These are phyloP conservation scores for Phtheirospermum japonicum DNA, from an alignment of 257 asterid species.

Conservation along the genomic window DNA sequence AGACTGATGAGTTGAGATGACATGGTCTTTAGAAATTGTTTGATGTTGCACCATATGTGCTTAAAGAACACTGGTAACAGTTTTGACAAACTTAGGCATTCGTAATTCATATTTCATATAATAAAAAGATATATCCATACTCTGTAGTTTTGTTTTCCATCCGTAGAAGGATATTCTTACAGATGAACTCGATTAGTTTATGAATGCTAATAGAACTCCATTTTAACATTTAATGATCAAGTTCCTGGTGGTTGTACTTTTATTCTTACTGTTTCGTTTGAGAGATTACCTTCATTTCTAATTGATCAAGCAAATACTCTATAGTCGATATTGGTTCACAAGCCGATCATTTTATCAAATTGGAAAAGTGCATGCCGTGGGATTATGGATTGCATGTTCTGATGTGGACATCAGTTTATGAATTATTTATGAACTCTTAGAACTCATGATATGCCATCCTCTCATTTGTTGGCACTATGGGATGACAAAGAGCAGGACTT, in stretches of 20 bases:
- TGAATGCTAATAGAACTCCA: conserved; percentile 11
- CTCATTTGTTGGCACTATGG: conserved; percentile 16
- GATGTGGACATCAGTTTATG: conserved; percentile 12
- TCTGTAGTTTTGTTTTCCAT: conserved; percentile 12
- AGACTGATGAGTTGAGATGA: conserved; percentile 1
- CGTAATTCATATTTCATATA: conserved; percentile 5
- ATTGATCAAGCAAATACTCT: conserved; percentile 27
- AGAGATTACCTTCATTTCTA: conserved; percentile 18
- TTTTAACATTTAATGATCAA: conserved; percentile 18
- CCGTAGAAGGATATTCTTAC: conserved; percentile 14
- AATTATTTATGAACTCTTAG: not conserved
- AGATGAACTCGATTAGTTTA: conserved; percentile 9
- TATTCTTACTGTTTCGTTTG: conserved; percentile 7
- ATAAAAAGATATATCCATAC: conserved; percentile 4
- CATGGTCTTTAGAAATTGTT: conserved; percentile 15
- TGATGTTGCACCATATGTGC: conserved; percentile 16
- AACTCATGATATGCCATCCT: conserved; percentile 19
- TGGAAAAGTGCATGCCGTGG: conserved; percentile 18
- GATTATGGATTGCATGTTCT: conserved; percentile 23
- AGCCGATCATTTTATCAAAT: conserved; percentile 11
- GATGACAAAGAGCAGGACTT: conserved; percentile 6
- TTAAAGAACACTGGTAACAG: conserved; percentile 11
- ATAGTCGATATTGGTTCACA: conserved; percentile 12
- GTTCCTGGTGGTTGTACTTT: conserved; percentile 17
- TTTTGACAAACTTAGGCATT: conserved; percentile 1